Base-by-base conservation (phyloP, 169 alveolate genomes). In the Plasmodium gallinaceum region DNA sequence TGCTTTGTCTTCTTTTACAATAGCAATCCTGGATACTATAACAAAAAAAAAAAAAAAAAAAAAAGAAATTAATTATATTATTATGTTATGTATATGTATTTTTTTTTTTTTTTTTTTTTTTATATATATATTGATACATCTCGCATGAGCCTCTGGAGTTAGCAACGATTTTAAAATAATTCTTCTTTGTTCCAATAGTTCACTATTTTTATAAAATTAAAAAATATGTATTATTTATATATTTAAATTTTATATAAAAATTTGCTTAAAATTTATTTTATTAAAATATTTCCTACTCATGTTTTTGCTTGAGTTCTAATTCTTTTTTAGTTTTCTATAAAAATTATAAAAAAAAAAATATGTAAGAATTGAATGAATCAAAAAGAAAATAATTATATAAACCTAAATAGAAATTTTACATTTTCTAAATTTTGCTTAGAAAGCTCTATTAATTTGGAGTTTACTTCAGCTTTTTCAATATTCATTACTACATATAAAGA, bases 71-170 rank as follows among this genome's bases (percentile, higher is more conserved):
- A 14, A 12, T 16, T 5, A 18, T 60, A 60, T 60, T 20, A 20
- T 60, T 20, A 12, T 12, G 39, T 60, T 20, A 12, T 12, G 39
- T 18, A 60, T 16, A 20, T 37, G 9, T 14, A 37, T 65, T 7
- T 51, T 22, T 14, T 32, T 5, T 10, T 32, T 14, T 4, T 64
- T 37, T 37, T 57, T 2, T 57, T 14, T 57, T 14, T 57, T 20
- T 62, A 6, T 2, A n/a, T 43, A 37, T 26, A 37, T 8, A 51
- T 69, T 46, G 39, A 12, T 83, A 83, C 91, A 69, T 68, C 91
- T 37, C 14, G 83, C 91, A 22, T 83, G 83, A n/a, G 91, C 91
- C 24, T 83, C 91, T 18, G 91, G 91, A 20, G 91, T 83, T 16
- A 83, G 42, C 73, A 83, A 54, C 12, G 91, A 83, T 39, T 83